A percentile compares a stretch with the other conserved stretches of the same genome.
phyloP scores from a whole-genome alignment of 768 basidiomycete species.

The Pleurotus pulmonarius region DNA sequence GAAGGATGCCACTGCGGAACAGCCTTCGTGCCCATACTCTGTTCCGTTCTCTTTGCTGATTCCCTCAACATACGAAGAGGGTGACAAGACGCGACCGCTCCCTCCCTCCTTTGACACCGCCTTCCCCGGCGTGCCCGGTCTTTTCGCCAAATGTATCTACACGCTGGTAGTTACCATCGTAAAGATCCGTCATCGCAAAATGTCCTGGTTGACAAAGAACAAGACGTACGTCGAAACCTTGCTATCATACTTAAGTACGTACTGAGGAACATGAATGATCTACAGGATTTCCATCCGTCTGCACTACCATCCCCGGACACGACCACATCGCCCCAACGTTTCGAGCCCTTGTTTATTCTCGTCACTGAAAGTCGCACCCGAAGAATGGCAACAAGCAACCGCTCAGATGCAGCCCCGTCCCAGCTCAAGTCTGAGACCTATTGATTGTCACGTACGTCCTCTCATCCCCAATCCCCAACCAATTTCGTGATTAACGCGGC shows the following conservation, averaged over 20 bases:
- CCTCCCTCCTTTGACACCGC: constrained; percentile 46
- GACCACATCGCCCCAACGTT: constrained; percentile 53
- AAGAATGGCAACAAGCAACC: constrained; percentile 59
- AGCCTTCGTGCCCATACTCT: constrained; percentile 20
- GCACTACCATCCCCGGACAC: constrained; percentile 47
- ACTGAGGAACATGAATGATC: neutral
- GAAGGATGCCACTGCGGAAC: constrained; percentile 18
- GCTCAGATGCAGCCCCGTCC: constrained; percentile 37
- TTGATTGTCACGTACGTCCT: constrained; percentile 48
- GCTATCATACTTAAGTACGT: neutral
- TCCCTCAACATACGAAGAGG: constrained; percentile 42
- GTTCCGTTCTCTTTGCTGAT: constrained; percentile 41
- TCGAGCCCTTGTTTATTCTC: constrained; percentile 47
- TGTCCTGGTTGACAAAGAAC: constrained; percentile 40
- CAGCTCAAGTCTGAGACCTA: constrained; percentile 29
- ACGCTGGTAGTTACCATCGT: constrained; percentile 38
- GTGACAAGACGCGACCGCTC: constrained; percentile 26
- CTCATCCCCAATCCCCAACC: neutral
- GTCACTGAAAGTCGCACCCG: constrained; percentile 56
- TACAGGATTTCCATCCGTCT: constrained; percentile 45
- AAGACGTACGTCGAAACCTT: constrained; percentile 36
- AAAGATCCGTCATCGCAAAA: constrained; percentile 31
- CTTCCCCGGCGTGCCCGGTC: constrained; percentile 28
- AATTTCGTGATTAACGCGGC: neutral
- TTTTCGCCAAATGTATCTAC: constrained; percentile 41